A percentile compares a stretch with the other conserved stretches of the same genome.
These are phyloP conservation scores for Pichia sp. DNA, from an alignment of 1,139 yeast genomes.

Conservation along the genomic window DNA sequence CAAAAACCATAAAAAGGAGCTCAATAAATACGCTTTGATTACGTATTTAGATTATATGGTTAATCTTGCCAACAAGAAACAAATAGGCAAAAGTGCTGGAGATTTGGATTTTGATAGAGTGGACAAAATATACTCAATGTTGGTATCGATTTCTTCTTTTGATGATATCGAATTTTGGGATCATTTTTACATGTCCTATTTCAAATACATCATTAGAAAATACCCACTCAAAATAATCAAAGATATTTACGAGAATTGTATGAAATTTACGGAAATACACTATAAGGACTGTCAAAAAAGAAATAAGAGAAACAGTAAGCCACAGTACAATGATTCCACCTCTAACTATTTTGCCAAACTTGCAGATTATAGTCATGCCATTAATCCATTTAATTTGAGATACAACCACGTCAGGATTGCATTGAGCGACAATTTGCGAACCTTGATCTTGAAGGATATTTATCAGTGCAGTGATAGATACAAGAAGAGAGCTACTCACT, in stretches of 20 bases:
- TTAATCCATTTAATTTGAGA: slow-evolving; percentile 23
- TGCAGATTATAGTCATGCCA: slow-evolving; percentile 9
- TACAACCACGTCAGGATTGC: slow-evolving; percentile 17
- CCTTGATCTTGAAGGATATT: slow-evolving; percentile 22
- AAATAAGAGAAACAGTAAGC: not conserved
- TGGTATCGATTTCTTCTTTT: slow-evolving; percentile 4
- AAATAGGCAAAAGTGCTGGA: not conserved
- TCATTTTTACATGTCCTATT: slow-evolving; percentile 20
- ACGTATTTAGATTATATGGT: slow-evolving; percentile 23
- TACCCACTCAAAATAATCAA: slow-evolving; percentile 17
- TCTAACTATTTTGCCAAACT: slow-evolving; percentile 11
- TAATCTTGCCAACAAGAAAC: slow-evolving; percentile 2
- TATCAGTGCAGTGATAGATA: slow-evolving; percentile 16
- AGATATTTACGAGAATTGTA: slow-evolving; percentile 16
- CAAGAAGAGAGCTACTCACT: slow-evolving; percentile 11
- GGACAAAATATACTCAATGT: slow-evolving; percentile 15
- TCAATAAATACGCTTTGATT: slow-evolving; percentile 19
- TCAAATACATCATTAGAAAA: slow-evolving; percentile 22
- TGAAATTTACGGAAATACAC: not conserved
- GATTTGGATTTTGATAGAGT: slow-evolving; percentile 17
- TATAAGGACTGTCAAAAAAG: not conserved
- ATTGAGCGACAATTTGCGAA: slow-evolving; percentile 11
- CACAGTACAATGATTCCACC: not conserved
- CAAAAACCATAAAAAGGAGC: not conserved
- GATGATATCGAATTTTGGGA: slow-evolving; percentile 22